phyloP scores from a whole-genome alignment of 495 filamentous ascomycete genomes.

The Talaromyces stipitatus region DNA sequence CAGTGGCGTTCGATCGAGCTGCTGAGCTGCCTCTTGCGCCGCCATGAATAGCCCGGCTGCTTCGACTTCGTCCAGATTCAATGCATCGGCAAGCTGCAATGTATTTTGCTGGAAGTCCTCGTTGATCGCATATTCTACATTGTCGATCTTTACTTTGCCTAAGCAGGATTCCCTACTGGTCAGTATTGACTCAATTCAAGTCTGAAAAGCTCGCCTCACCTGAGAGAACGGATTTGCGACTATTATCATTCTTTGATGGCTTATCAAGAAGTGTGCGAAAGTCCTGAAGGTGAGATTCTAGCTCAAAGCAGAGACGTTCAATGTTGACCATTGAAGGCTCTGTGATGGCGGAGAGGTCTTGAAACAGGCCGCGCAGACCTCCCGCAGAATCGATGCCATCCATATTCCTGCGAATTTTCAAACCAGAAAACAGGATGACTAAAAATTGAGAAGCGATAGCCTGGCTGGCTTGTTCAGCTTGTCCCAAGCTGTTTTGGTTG shows the following conservation, averaged over 20 bases:
- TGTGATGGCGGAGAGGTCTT: constrained; percentile 63
- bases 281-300: constrained; percentile 61
- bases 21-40: constrained; percentile 54
- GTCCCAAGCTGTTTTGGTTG: not conserved
- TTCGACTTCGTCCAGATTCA: constrained; percentile 83
- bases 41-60: constrained; percentile 66
- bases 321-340: constrained; percentile 53
- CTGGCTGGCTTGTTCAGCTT: not conserved
- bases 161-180: no score
- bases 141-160: constrained; percentile 67
- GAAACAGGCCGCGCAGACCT: constrained; percentile 66
- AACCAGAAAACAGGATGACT: not conserved
- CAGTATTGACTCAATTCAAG: no score
- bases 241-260: constrained; percentile 58
- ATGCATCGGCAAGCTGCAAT: constrained; percentile 71
- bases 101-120: constrained; percentile 74
- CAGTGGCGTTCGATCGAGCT: constrained; percentile 58
- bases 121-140: constrained; percentile 73
- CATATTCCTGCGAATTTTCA: constrained; percentile 38
- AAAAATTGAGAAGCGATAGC: not conserved
- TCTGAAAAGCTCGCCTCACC: constrained; percentile 24
- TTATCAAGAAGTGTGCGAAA: constrained; percentile 76
- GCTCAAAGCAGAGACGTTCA: constrained; percentile 54
- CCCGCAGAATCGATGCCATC: constrained; percentile 55
- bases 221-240: constrained; percentile 51